phyloP scores from a whole-genome alignment of 305 asterid species.

The Fraxinus floribunda region DNA sequence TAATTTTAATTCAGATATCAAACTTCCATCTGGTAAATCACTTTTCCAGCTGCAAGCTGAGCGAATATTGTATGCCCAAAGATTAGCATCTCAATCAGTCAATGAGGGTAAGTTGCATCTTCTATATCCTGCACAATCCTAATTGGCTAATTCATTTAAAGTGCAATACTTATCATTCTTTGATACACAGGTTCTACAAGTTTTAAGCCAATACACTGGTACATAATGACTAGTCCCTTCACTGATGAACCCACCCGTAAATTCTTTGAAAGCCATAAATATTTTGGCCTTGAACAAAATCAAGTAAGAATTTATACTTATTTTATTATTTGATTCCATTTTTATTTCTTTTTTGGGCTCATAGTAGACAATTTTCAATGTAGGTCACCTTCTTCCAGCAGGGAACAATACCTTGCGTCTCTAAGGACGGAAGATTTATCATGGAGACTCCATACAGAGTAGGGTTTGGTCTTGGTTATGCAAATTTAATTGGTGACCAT shows the following conservation, averaged over 20 bases:
- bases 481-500: conserved; percentile 1
- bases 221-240: conserved; percentile 99
- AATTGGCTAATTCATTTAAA: conserved; percentile 13
- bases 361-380: conserved; percentile 24
- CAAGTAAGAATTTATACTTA: conserved; percentile 51
- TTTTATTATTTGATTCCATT: conserved; percentile 19
- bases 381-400: conserved; percentile 98
- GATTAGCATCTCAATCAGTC: conserved; percentile 74
- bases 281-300: conserved; percentile 93
- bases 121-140: conserved; percentile 12
- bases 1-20: conserved; percentile 61
- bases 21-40: conserved; percentile 98
- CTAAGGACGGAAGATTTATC: conserved; percentile 86
- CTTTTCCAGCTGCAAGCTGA: conserved; percentile 99
- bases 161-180: conserved; percentile 27
- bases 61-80: conserved; percentile 81
- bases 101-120: conserved; percentile 60
- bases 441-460: conserved; percentile 93
- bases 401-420: conserved; percentile 95
- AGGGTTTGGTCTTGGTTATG: conserved; percentile 34
- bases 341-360: conserved; percentile 22
- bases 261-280: conserved; percentile 82
- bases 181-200: conserved; percentile 51
- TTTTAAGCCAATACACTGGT: conserved; percentile 73
- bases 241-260: conserved; percentile 86